Base-by-base conservation (phyloP, 768 basidiomycete species). In the Trametes cinnabarina region DNA sequence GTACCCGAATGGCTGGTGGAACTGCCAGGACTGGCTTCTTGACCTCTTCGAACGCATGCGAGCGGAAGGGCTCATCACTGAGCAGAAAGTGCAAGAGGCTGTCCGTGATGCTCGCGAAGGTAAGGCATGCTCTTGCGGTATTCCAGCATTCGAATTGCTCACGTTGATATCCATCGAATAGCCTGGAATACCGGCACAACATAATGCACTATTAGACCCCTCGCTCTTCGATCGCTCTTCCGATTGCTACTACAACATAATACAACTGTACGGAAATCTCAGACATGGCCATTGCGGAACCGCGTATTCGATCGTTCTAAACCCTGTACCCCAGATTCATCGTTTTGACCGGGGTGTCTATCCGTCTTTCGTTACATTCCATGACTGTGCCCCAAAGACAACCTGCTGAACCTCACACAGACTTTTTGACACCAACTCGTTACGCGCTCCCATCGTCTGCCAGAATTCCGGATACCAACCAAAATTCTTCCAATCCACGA, bases 381-480 rank as follows among this genome's bases (percentile, higher is more conserved):
- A 32, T 32, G 30, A 32, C 6, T 32, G 30, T 32, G 19, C 19
- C 26, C 47, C 48, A 19, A 49, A 49, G 10, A 35, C 30, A 4
- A 4, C 32, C 32, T 19, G 1, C 11, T 34, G 32, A 12, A 32
- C 48, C n/a, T 35, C 28, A 4, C 3, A 12, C 7, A 35, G 17
- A 15, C 26, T 7, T 32, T 19, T n/a, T 8, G 5, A n/a, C 48
- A 35, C 35, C 15, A 34, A 14, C 30, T 49, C 32, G 34, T 34
- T 22, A 7, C 34, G n/a, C 8, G 35, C 23, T 15, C 30, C 48
- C 32, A 67, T 37, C 19, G 48, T 47, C 46, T 74, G 69, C 72
- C 73, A 75, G 37, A 69, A 74, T 25, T 62, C 68, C 22, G 74
- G 75, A 50, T 71, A 72, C 65, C 67, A 76, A 8, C 74, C 74